Evolutionary conservation across 306 rosid species (phyloP), one percentile per base, ranked within the genome.

Genomic region (Inga laurina): DNA sequence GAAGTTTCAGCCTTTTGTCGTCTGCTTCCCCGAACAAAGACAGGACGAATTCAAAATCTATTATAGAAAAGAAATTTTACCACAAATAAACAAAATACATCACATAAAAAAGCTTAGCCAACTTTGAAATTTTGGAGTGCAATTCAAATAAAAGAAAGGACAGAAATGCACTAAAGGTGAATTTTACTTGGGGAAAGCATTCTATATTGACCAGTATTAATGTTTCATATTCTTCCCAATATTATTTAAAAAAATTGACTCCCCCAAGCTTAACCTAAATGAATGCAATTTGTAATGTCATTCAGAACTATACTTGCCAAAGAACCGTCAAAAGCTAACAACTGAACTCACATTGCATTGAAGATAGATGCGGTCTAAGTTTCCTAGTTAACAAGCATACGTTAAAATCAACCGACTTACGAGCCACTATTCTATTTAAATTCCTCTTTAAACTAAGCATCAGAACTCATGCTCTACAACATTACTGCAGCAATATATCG

Each of bases 1-100:
- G 85, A 85, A 88, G 88, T 87, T 91, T 87, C 88, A 80, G 84
- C 89, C 86, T 82, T 76, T 83, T 61, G 93, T 69, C 37, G 90
- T 90, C 95, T 81, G 84, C 95, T 87, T 88, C 90, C 51, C 92
- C 88, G 62, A 82, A 79, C 84, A 86, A 88, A 84, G 88, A 78
- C 70, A 52, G 88, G 95, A 81, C 48, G 90, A 83, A 85, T 88
- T 87, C 88, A 90, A 89, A 90, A 90, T 91, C 93, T 91, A 91
- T 80, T 81, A 84, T 75, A 76, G 79, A 86, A 66, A 41, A 85
- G 52, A 88, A 89, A 89, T 80, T 86, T 77, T 88, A 91, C 89
- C 89, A 86, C 78, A 82, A 89, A 86, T 61, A 76, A 70, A 89
- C 81, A 83, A 74, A 14, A 1, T 79, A 52, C 56, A 82, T 57